Conservation (phyloP, 805 yeast species). For the Sugiyamaella lignohabitans region DNA sequence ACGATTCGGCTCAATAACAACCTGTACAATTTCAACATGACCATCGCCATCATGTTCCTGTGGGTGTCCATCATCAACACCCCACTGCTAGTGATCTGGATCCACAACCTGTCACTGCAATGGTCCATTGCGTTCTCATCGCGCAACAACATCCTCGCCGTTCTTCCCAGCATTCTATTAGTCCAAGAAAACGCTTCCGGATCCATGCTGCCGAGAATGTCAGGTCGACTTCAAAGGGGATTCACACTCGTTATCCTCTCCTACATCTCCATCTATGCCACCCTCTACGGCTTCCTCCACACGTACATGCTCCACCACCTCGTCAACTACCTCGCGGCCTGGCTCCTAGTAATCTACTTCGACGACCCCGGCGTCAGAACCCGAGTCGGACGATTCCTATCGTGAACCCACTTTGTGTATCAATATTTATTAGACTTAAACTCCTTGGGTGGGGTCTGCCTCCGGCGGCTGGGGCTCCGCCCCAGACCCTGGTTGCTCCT, state of each 20-base stretch:
- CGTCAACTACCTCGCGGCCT: constrained; percentile 47
- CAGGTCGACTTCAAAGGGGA: constrained; percentile 7
- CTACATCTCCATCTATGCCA: constrained; percentile 53
- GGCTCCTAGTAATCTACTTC: constrained; percentile 16
- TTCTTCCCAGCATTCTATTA: constrained; percentile 14
- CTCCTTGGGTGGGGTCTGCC: neutral
- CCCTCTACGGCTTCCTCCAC: constrained; percentile 70
- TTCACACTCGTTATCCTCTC: constrained; percentile 36
- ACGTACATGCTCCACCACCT: constrained; percentile 78
- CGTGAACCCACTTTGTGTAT: neutral
- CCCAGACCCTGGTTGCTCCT: too few relatives aligned
- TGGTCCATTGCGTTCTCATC: constrained; percentile 46
- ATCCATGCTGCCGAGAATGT: constrained; percentile 40
- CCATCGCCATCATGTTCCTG: constrained; percentile 58
- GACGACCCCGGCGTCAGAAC: constrained; percentile 1
- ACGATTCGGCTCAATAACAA: neutral
- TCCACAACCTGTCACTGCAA: constrained; percentile 56
- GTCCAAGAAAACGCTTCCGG: constrained; percentile 42
- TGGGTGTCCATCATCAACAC: constrained; percentile 74
- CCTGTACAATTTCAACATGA: constrained; percentile 48
- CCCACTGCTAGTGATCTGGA: constrained; percentile 73
- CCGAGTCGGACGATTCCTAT: neutral
- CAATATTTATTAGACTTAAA: neutral
- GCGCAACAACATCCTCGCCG: constrained; percentile 49
- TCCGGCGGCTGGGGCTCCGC: too few relatives aligned